A percentile compares a stretch with the other conserved stretches of the same genome.
These are phyloP conservation scores for Tylopilus subfusipes DNA, from an alignment of 768 basidiomycete genomes.

Conservation along the genomic window DNA sequence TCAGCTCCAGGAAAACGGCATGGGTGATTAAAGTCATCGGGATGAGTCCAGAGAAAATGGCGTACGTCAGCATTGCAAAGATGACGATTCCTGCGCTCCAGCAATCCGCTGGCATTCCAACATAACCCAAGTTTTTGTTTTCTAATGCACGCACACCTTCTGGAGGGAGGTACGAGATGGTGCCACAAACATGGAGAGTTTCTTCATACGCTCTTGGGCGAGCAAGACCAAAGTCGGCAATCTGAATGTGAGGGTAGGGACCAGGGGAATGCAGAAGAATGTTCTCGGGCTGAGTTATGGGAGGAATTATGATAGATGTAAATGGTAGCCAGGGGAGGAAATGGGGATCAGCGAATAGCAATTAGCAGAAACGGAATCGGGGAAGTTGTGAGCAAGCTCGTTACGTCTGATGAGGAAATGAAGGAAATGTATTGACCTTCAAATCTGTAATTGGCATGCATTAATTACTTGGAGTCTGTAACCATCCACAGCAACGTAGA, in stretches of 20 bases:
- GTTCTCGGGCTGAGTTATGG: constrained; percentile 65
- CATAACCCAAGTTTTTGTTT: constrained; percentile 66
- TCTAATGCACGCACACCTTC: constrained; percentile 81
- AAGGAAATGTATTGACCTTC: constrained; percentile 42
- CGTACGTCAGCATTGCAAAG: constrained; percentile 82
- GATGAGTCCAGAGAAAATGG: constrained; percentile 12
- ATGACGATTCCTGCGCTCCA: constrained; percentile 84
- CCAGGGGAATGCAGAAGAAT: constrained; percentile 77
- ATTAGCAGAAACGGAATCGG: not conserved
- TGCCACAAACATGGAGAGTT: constrained; percentile 85
- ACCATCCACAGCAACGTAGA: not conserved
- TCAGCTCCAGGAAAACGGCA: constrained; percentile 9
- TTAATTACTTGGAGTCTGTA: not conserved
- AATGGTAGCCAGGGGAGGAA: too few species aligned
- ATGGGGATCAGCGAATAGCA: not conserved
- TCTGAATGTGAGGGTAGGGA: constrained; percentile 77
- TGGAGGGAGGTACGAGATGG: constrained; percentile 80
- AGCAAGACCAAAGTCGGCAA: constrained; percentile 86
- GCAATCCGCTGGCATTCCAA: constrained; percentile 85
- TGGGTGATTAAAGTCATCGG: not conserved
- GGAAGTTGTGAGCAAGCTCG: not conserved
- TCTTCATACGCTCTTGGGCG: constrained; percentile 75
- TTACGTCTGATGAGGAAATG: not conserved
- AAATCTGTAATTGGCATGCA: constrained; percentile 44
- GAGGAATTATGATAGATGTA: not conserved